Evolutionary conservation across 2,329 filamentous ascomycete species (phyloP), one percentile per base, ranked within the genome.

Genomic region (Botrytis fabae): DNA sequence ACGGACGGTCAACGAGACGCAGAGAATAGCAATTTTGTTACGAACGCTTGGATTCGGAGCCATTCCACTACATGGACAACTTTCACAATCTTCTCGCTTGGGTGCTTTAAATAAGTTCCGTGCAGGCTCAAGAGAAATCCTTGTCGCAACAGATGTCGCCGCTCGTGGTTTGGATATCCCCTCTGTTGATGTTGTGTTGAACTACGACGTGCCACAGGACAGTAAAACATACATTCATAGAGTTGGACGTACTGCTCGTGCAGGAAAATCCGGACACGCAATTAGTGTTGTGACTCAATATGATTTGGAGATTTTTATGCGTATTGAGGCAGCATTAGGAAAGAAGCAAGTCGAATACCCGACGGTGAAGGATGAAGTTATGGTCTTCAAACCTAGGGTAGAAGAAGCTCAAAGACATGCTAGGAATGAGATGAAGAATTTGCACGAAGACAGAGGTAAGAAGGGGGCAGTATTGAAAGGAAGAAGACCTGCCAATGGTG

Each of bases 121-220:
- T 71, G 86, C 92, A 4, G 90, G 91, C 12, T 89, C 88, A n/a
- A 87, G 94, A 60, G 90, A 97, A 76, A 95, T 99, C 57, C 88
- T 99, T 6, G 92, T 98, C 5, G 94, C 94, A 18, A 98, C 95
- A 0, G 95, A 98, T 81, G 93, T 98, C n/a, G 95, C 95, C 1
- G 93, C 95, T 1, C 91, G 95, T 81, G 95, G 95, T 86, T 86
- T 98, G 10, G 95, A 98, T 85, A 97, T 98, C 64, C 94, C 94
- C 20, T 92, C 90, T n/a, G 94, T 98, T 20, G 94, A 97, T 76
- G 84, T 95, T 0, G 93, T 98, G 3, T 82, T 97, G 76, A 97
- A 97, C 83, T 93, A 91, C 77, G 94, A 97, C 79, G 83, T 97
- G 3, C 93, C 94, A 0, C 88, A 90, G 42, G 93, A 97, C 82